phyloP scores from a whole-genome alignment of 2,329 filamentous ascomycete species.

The Knoxdaviesia capensis region DNA sequence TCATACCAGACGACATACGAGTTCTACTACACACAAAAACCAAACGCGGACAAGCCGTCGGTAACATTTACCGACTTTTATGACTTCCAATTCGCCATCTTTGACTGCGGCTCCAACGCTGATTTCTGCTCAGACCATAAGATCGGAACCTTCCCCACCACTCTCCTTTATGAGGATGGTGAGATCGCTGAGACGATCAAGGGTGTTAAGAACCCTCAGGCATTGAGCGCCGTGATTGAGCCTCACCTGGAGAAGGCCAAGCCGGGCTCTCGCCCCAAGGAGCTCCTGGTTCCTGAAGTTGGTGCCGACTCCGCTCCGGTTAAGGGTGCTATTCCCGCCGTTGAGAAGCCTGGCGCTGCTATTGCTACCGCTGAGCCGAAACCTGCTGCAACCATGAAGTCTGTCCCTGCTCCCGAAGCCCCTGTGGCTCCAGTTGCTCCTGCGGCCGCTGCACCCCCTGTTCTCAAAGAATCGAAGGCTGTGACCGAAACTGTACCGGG shows the following conservation, averaged over 20 bases:
- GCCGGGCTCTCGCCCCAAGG: slow-evolving; percentile 58
- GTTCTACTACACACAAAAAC: slow-evolving; percentile 77
- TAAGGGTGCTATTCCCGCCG: slow-evolving; percentile 1
- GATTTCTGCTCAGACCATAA: slow-evolving; percentile 54
- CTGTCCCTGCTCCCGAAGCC: slow-evolving; percentile 4
- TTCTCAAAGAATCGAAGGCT: slow-evolving; percentile 5
- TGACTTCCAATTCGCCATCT: slow-evolving; percentile 66
- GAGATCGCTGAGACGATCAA: slow-evolving; percentile 39
- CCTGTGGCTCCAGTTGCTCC: not conserved
- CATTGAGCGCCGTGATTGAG: slow-evolving; percentile 54
- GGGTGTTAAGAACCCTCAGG: slow-evolving; percentile 47
- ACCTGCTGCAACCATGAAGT: slow-evolving; percentile 6
- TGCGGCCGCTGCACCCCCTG: slow-evolving; percentile 5
- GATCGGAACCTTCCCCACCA: slow-evolving; percentile 54
- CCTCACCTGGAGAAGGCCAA: slow-evolving; percentile 54
- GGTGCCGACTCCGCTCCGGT: slow-evolving; percentile 25
- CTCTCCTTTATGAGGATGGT: slow-evolving; percentile 65
- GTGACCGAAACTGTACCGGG: not conserved
- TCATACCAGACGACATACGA: slow-evolving; percentile 87
- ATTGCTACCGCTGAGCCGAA: slow-evolving; percentile 17
- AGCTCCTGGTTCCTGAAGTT: slow-evolving; percentile 47
- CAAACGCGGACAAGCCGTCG: slow-evolving; percentile 34
- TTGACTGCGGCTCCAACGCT: slow-evolving; percentile 72
- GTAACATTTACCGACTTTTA: slow-evolving; percentile 60
- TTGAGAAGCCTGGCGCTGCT: not conserved